These are phyloP conservation scores for Acacia acuminata DNA, from an alignment of 306 rosid genomes.

Conservation along the genomic window DNA sequence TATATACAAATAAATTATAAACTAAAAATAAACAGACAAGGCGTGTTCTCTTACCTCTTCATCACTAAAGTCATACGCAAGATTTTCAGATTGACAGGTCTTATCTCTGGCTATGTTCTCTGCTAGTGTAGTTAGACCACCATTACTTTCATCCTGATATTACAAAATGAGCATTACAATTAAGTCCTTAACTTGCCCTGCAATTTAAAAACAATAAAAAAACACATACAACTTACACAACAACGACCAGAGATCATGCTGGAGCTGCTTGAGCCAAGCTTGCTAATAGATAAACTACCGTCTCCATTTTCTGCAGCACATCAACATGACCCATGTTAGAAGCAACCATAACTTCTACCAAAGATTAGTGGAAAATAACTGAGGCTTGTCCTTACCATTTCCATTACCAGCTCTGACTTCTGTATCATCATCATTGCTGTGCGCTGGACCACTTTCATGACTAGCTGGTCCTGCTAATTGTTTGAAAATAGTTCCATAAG, in stretches of 20 bases:
- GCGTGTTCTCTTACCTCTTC: slow-evolving; percentile 59
- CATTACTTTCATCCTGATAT: slow-evolving; percentile 62
- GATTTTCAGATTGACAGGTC: slow-evolving; percentile 41
- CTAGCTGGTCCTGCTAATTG: slow-evolving; percentile 40
- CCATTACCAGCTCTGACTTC: slow-evolving; percentile 30
- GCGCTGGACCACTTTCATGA: slow-evolving; percentile 44
- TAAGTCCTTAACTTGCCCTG: slow-evolving; percentile 48
- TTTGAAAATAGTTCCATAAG: slow-evolving; percentile 26
- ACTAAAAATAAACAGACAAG: neutral
- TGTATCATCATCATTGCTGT: slow-evolving; percentile 40
- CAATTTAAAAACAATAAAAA: slow-evolving; percentile 50
- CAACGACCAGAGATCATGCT: slow-evolving; percentile 65
- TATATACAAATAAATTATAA: neutral
- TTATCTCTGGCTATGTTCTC: slow-evolving; percentile 41
- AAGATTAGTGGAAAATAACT: slow-evolving; percentile 28
- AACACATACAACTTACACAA: slow-evolving; percentile 99
- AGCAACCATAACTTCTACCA: slow-evolving; percentile 28
- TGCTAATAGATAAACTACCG: slow-evolving; percentile 28
- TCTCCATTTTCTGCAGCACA: slow-evolving; percentile 53
- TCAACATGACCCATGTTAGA: slow-evolving; percentile 37
- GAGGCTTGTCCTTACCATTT: slow-evolving; percentile 42
- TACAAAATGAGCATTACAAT: slow-evolving; percentile 45
- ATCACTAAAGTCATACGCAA: slow-evolving; percentile 68
- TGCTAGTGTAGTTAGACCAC: slow-evolving; percentile 38
- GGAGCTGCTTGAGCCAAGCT: slow-evolving; percentile 40